Evolutionary conservation across 2,329 filamentous ascomycete genomes (phyloP).

Genomic region (Neonectria punicea): DNA sequence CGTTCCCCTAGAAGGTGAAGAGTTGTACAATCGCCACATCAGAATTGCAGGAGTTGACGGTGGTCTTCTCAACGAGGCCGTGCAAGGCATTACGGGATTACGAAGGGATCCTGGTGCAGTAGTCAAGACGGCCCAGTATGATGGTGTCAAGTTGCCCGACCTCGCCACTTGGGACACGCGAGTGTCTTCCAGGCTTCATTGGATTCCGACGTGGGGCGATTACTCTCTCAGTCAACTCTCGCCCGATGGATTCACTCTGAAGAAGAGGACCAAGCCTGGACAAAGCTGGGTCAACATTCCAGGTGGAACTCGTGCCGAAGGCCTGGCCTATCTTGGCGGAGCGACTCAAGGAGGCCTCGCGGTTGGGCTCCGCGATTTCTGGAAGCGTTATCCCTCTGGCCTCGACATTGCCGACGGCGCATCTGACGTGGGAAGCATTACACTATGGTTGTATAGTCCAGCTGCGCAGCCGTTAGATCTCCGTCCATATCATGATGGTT

Average conservation of each 20-base stretch:
- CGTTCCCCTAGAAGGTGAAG: conserved; percentile 62
- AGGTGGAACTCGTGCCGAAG: conserved; percentile 64
- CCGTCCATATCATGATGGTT: conserved; percentile 66
- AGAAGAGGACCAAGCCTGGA: conserved; percentile 68
- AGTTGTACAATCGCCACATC: conserved; percentile 68
- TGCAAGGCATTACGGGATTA: conserved; percentile 69
- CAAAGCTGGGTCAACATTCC: conserved; percentile 69
- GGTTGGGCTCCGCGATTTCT: conserved; percentile 68
- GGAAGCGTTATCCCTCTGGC: conserved; percentile 70
- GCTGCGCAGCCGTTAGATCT: conserved; percentile 65
- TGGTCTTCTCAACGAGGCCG: conserved; percentile 66
- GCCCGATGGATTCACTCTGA: conserved; percentile 68
- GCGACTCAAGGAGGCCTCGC: conserved; percentile 67
- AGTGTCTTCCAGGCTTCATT: conserved; percentile 59
- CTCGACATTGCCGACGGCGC: conserved; percentile 65
- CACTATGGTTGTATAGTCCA: conserved; percentile 70
- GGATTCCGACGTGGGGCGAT: conserved; percentile 69
- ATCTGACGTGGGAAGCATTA: conserved; percentile 61
- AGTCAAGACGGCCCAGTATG: conserved; percentile 61
- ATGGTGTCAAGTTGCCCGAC: conserved; percentile 57
- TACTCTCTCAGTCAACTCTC: conserved; percentile 68
- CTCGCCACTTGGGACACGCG: conserved; percentile 58
- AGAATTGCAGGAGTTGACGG: conserved; percentile 65
- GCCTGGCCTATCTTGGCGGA: conserved; percentile 68
- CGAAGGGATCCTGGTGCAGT: conserved; percentile 62